Conservation (phyloP, 2,329 filamentous ascomycete species). For the Pseudogymnoascus sp. region DNA sequence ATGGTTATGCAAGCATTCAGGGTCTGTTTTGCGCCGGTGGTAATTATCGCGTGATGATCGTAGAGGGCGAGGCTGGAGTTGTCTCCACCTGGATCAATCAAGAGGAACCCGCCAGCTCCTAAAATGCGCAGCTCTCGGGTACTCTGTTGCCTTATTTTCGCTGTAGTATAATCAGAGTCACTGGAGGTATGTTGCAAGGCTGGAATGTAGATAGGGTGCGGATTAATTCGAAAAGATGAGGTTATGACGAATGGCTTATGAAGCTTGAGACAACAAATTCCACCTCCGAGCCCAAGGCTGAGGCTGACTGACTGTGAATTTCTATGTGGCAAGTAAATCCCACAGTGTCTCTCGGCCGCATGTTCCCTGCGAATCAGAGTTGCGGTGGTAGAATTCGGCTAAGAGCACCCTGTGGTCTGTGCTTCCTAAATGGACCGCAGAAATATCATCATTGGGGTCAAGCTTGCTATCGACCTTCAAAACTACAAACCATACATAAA, state of each 20-base stretch:
- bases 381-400: neutral
- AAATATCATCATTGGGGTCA: slow-evolving; percentile 8
- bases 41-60: neutral
- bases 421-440: neutral
- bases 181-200: neutral
- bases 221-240: neutral
- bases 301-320: neutral
- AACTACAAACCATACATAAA: neutral
- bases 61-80: neutral
- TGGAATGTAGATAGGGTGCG: neutral
- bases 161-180: neutral
- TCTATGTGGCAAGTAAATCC: neutral
- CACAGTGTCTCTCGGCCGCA: neutral
- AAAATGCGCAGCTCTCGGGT: neutral
- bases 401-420: slow-evolving; percentile 2
- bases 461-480: neutral
- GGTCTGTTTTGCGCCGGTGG: neutral
- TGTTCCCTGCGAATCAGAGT: slow-evolving; percentile 1
- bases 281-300: neutral
- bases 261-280: neutral
- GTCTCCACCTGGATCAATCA: neutral
- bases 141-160: neutral
- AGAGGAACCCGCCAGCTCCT: neutral
- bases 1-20: neutral
- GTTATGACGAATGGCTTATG: neutral